These are phyloP conservation scores for Uronychia setigera DNA, from an alignment of 73 alveolate genomes.

Conservation along the genomic window DNA sequence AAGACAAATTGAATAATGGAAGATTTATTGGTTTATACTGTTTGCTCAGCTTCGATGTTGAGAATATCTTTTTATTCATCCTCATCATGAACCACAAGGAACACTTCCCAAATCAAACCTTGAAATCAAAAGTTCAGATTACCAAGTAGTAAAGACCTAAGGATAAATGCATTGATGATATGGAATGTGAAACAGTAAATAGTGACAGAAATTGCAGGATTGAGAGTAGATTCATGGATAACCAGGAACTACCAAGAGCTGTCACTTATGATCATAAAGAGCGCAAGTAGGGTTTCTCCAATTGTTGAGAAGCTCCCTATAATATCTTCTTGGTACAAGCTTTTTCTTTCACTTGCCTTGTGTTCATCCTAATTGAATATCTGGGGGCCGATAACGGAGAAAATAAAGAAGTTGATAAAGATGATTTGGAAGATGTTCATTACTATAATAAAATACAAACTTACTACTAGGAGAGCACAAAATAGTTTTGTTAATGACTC, in stretches of 20 bases:
- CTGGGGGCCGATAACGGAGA: background rate
- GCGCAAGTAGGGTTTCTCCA: background rate
- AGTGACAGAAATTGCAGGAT: background rate
- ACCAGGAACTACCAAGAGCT: constrained; percentile 1
- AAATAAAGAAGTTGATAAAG: background rate
- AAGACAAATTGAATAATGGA: too few relatives aligned
- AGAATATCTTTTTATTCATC: background rate
- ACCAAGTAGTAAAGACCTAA: background rate
- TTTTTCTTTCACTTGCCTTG: background rate
- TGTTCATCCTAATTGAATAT: background rate
- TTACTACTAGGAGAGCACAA: constrained; percentile 2
- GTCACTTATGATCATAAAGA: background rate
- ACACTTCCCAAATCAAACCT: constrained; percentile 28
- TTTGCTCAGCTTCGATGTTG: too few relatives aligned
- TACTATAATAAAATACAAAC: background rate
- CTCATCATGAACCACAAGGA: background rate
- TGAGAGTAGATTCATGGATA: background rate
- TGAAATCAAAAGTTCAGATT: background rate
- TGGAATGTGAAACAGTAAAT: background rate
- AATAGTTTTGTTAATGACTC: background rate
- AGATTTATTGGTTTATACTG: too few relatives aligned
- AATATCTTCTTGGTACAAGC: background rate
- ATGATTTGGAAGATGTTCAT: background rate
- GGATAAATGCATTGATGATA: background rate
- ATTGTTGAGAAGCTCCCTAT: background rate